Percentiles rank a stretch among this genome's conserved stretches.
Conservation (phyloP, 805 yeast species). For the Lipomyces yamadae region DNA sequence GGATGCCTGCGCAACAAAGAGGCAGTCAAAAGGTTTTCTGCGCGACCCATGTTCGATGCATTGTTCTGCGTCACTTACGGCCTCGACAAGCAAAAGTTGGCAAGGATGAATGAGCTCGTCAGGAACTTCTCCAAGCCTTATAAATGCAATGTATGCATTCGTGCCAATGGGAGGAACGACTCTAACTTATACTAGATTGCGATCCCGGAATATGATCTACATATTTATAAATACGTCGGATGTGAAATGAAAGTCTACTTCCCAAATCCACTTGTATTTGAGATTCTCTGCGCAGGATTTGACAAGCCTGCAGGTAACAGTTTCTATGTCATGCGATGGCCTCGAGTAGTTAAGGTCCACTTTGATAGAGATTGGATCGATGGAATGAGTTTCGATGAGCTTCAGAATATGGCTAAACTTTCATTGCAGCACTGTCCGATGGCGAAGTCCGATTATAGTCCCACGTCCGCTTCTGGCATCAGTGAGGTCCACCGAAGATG, state of each 20-base stretch:
- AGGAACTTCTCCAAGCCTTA: background rate
- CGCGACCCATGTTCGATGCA: conserved; percentile 21
- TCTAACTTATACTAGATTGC: background rate
- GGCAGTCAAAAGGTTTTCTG: conserved; percentile 14
- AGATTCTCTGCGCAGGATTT: conserved; percentile 25
- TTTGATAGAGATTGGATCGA: conserved; percentile 25
- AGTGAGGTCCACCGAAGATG: background rate
- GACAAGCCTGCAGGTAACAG: conserved; percentile 25
- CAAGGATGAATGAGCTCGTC: conserved; percentile 10
- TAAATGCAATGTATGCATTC: background rate
- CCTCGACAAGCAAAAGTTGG: background rate
- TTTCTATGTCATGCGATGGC: conserved; percentile 27
- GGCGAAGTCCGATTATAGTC: background rate
- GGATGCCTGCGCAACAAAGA: conserved; percentile 27
- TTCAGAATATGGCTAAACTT: conserved; percentile 18
- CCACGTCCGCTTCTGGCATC: background rate
- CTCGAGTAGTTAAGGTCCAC: conserved; percentile 27
- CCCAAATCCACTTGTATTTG: conserved; percentile 17
- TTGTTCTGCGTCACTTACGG: conserved; percentile 23
- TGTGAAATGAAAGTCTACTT: conserved; percentile 10
- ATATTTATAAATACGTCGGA: background rate
- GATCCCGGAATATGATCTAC: conserved; percentile 3
- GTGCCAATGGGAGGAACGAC: background rate
- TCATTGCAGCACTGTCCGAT: background rate
- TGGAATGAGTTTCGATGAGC: conserved; percentile 14